Evolutionary conservation across 495 filamentous ascomycete genomes (phyloP).

Genomic region (Penicillium chermesinum): DNA sequence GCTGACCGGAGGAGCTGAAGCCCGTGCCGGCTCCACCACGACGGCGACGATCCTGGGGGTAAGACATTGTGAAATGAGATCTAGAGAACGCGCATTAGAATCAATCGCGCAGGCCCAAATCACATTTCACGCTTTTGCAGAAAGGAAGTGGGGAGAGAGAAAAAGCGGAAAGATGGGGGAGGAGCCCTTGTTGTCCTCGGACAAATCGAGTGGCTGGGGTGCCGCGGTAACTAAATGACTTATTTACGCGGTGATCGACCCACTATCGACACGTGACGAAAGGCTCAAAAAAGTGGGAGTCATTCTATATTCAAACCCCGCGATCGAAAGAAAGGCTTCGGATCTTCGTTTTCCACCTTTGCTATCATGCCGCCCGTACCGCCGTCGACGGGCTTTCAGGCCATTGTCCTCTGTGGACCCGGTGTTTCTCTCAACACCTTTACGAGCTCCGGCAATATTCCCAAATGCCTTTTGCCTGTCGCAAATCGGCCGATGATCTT

Average conservation of each 20-base stretch:
- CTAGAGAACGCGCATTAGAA: conserved; percentile 28
- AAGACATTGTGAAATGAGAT: conserved; percentile 57
- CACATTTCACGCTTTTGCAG: conserved; percentile 35
- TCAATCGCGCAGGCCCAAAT: conserved; percentile 24
- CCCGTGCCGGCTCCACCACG: conserved; percentile 50
- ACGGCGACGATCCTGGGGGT: conserved; percentile 59
- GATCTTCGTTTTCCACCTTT: background rate
- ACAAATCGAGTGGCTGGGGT: conserved; percentile 43
- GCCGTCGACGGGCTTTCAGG: conserved; percentile 79
- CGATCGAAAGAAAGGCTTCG: background rate
- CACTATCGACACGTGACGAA: conserved; percentile 17
- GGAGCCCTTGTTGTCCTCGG: conserved; percentile 33
- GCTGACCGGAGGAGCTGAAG: conserved; percentile 52
- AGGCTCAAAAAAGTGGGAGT: conserved; percentile 7
- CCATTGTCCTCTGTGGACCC: conserved; percentile 79
- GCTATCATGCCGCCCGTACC: conserved; percentile 46
- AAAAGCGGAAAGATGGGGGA: conserved; percentile 19
- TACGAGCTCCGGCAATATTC: conserved; percentile 72
- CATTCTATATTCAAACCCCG: background rate
- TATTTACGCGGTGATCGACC: conserved; percentile 7
- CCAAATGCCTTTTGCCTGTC: conserved; percentile 81
- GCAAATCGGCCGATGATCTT: conserved; percentile 96
- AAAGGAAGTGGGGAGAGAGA: conserved; percentile 9
- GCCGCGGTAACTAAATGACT: conserved; percentile 17
- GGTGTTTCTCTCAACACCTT: conserved; percentile 89